These are phyloP conservation scores for Trypanosoma melophagium DNA, from an alignment of 208 protist genomes.

Conservation along the genomic window DNA sequence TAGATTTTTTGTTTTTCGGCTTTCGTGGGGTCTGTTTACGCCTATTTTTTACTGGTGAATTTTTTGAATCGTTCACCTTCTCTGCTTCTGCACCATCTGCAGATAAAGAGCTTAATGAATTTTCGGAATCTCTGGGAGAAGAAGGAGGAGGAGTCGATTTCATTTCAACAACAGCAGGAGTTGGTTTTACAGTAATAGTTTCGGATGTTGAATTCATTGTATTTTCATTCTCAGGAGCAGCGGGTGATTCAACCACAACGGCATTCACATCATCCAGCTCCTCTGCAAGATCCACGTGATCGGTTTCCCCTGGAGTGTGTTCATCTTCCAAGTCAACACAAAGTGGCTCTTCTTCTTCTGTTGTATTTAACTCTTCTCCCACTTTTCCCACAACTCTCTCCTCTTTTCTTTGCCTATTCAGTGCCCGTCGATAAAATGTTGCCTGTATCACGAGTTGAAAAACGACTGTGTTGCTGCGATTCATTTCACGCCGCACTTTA, in stretches of 20 bases:
- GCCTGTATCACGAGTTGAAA: not conserved
- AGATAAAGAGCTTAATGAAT: too few relatives aligned
- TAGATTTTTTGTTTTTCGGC: not conserved
- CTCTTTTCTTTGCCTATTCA: not conserved
- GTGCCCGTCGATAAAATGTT: not conserved
- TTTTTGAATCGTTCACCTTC: not conserved
- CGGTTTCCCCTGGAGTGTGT: too few relatives aligned
- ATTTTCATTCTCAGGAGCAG: too few relatives aligned
- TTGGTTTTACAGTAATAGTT: too few relatives aligned
- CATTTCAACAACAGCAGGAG: too few relatives aligned
- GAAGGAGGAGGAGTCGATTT: too few relatives aligned
- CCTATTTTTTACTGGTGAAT: not conserved
- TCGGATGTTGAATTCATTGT: too few relatives aligned
- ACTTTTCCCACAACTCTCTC: not conserved
- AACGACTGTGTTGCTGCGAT: constrained; percentile 7
- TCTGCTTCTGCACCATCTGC: not conserved
- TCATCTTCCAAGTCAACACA: not conserved
- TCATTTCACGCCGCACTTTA: constrained; percentile 9
- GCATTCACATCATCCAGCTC: too few relatives aligned
- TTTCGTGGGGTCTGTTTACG: not conserved
- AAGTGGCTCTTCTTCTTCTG: not conserved
- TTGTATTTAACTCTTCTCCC: not conserved
- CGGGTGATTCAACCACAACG: too few relatives aligned
- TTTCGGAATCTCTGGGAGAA: too few relatives aligned
- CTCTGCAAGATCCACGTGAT: too few relatives aligned